Evolutionary conservation across 1,284 basidiomycete genomes (phyloP).

Genomic region (Kalmanozyma brasiliensis): DNA sequence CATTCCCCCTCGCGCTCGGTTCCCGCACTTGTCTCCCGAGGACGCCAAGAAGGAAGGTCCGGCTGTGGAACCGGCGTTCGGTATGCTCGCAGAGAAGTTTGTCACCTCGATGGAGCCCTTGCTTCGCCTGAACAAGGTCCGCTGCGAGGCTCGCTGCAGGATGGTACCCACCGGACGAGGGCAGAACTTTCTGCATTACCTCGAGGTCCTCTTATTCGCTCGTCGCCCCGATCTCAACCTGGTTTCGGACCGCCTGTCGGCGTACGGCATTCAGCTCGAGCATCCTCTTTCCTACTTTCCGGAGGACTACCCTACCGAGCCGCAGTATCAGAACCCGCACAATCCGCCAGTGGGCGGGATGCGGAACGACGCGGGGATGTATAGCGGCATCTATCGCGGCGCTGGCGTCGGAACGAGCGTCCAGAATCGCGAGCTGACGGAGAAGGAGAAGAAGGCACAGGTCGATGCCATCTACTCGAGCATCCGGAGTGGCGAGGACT

Average conservation of each 20-base stretch:
- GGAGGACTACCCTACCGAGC: conserved; percentile 74
- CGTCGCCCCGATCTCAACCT: conserved; percentile 87
- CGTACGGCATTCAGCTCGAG: conserved; percentile 78
- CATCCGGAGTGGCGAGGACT: conserved; percentile 84
- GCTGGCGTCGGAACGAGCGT: conserved; percentile 34
- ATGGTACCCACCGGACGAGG: conserved; percentile 37
- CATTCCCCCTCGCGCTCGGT: conserved; percentile 26
- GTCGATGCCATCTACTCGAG: conserved; percentile 93
- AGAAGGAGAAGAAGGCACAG: conserved; percentile 91
- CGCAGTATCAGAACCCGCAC: conserved; percentile 86
- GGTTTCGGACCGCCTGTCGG: conserved; percentile 79
- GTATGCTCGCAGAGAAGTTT: conserved; percentile 53
- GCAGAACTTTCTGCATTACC: conserved; percentile 73
- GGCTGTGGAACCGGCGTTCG: conserved; percentile 30
- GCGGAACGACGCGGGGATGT: conserved; percentile 22
- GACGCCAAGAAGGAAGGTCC: conserved; percentile 13
- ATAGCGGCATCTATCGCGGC: conserved; percentile 69
- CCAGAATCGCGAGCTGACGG: conserved; percentile 64
- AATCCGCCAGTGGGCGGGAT: conserved; percentile 32
- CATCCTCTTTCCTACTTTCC: conserved; percentile 76
- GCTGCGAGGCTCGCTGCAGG: conserved; percentile 52
- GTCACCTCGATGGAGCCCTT: conserved; percentile 38
- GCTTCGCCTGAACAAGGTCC: conserved; percentile 36
- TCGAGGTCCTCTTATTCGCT: conserved; percentile 89
- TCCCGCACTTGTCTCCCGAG: conserved; percentile 20